Evolutionary conservation across 345 rosid species (phyloP).

Genomic region (Eutrema japonicum): DNA sequence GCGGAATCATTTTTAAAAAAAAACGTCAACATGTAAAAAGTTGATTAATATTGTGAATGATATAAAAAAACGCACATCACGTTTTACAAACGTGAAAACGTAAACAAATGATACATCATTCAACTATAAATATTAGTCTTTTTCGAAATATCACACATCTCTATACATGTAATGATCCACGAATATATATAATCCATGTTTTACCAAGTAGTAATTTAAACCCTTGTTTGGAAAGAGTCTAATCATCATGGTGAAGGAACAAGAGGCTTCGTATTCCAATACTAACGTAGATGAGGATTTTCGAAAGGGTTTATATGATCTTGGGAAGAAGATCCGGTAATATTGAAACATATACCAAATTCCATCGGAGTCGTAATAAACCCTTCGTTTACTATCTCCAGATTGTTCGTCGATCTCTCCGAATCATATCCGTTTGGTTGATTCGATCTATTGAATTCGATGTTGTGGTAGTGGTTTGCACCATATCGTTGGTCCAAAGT

Average conservation of each 20-base stretch:
- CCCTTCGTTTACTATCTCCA: slow-evolving; percentile 38
- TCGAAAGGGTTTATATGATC: slow-evolving; percentile 44
- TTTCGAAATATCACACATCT: slow-evolving; percentile 26
- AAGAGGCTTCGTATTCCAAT: slow-evolving; percentile 9
- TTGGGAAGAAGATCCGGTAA: slow-evolving; percentile 52
- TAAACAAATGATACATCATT: slow-evolving; percentile 13
- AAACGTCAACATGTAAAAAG: slow-evolving; percentile 1
- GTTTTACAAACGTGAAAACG: neutral
- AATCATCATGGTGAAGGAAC: neutral
- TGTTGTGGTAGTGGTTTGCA: slow-evolving; percentile 43
- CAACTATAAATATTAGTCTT: neutral
- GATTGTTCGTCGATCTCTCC: slow-evolving; percentile 28
- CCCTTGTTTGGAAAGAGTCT: neutral
- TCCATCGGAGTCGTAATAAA: slow-evolving; percentile 28
- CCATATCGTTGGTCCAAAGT: slow-evolving; percentile 47
- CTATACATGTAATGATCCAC: slow-evolving; percentile 7
- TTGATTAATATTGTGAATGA: slow-evolving; percentile 1
- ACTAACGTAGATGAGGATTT: slow-evolving; percentile 19
- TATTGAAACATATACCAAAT: slow-evolving; percentile 35
- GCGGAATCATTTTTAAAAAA: neutral
- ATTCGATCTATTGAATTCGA: slow-evolving; percentile 35
- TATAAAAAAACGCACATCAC: slow-evolving; percentile 12
- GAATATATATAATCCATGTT: neutral
- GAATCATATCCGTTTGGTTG: slow-evolving; percentile 41
- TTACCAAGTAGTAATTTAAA: slow-evolving; percentile 3